Conservation (phyloP, 164 flowering plant genomes). For the Saururus chinensis region DNA sequence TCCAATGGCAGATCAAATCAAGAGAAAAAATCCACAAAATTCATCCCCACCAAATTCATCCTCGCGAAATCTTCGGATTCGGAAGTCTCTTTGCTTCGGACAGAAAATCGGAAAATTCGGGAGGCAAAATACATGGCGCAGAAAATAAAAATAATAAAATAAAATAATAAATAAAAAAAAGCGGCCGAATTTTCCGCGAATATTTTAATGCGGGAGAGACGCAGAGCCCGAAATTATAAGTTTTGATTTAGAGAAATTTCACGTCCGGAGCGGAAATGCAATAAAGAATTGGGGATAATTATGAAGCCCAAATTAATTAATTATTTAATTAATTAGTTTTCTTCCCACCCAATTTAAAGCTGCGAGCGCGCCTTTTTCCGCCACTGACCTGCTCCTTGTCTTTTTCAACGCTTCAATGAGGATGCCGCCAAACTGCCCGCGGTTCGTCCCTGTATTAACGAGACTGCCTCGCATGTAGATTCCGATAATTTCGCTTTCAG, state of each 20-base stretch:
- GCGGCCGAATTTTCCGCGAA: no score
- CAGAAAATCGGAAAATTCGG: neutral
- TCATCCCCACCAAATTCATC: neutral
- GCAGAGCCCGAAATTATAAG: neutral
- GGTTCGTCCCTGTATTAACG: no score
- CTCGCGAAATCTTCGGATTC: neutral
- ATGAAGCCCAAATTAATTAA: neutral
- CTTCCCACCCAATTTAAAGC: conserved; percentile 14
- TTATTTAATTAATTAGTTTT: no score
- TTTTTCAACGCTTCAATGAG: conserved; percentile 16
- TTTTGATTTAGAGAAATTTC: neutral
- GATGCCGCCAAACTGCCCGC: no score
- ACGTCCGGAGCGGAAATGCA: neutral
- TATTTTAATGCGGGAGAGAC: no score
- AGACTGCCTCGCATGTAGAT: no score
- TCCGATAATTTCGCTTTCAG: no score
- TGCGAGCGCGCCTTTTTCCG: conserved; percentile 30
- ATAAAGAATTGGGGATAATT: neutral
- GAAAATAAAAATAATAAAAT: neutral
- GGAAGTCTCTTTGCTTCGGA: neutral
- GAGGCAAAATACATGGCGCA: neutral
- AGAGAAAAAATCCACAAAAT: no score
- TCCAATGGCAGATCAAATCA: neutral
- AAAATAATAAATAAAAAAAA: no score
- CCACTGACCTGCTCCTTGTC: conserved; percentile 56